phyloP scores from a whole-genome alignment of 768 basidiomycete species.

The Daedalea quercina region DNA sequence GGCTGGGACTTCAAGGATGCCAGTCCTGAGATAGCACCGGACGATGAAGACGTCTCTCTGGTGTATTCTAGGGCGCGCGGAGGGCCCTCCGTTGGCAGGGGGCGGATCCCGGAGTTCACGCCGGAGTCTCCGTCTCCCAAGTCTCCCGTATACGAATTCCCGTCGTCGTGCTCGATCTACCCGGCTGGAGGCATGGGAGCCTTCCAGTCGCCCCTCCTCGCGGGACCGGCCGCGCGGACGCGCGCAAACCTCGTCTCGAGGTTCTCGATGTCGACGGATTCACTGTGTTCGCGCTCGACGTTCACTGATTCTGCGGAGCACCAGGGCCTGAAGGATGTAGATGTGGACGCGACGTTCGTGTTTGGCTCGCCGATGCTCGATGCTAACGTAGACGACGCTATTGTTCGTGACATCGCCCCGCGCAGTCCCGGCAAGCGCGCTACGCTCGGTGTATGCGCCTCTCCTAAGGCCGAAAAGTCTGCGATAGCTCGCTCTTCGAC shows the following conservation, averaged over 20 bases:
- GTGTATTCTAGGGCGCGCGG: not conserved
- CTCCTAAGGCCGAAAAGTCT: not conserved
- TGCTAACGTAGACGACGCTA: not conserved
- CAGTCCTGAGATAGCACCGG: not conserved
- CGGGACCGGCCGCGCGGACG: not conserved
- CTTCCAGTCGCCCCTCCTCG: not conserved
- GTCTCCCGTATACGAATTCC: slow-evolving; percentile 13
- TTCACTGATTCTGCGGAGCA: not conserved
- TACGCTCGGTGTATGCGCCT: not conserved
- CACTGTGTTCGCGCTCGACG: not conserved
- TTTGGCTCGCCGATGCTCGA: not conserved
- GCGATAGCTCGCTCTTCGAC: not conserved
- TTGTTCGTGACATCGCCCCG: not conserved
- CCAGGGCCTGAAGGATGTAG: not conserved
- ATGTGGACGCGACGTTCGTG: slow-evolving; percentile 2
- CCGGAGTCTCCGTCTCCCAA: slow-evolving; percentile 13
- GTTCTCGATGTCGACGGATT: not conserved
- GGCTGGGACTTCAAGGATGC: not conserved
- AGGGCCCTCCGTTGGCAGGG: not conserved
- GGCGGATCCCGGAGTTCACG: not conserved
- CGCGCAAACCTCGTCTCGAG: not conserved
- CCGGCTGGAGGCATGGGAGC: not conserved
- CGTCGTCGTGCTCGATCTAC: slow-evolving; percentile 13
- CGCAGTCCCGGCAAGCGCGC: not conserved
- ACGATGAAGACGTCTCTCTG: not conserved